phyloP scores from a whole-genome alignment of 164 flowering plant species.

The Piper betle region DNA sequence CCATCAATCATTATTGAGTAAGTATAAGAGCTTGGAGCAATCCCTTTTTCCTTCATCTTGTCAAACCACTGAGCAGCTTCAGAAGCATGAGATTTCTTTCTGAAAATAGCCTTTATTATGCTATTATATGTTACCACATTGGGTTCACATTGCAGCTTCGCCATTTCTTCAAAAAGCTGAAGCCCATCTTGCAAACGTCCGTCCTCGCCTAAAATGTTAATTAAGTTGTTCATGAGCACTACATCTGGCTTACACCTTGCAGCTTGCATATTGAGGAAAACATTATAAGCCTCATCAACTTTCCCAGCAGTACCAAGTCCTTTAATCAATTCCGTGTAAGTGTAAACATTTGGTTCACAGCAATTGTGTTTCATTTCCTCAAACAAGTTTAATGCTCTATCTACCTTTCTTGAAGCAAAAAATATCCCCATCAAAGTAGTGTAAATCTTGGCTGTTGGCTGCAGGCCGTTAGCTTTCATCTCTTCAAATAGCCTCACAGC shows the following conservation, averaged over 20 bases:
- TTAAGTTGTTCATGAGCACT: conserved; percentile 70
- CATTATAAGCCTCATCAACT: conserved; percentile 64
- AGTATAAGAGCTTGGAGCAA: conserved; percentile 62
- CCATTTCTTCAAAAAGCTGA: conserved; percentile 58
- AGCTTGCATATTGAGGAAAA: conserved; percentile 38
- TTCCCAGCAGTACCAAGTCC: conserved; percentile 74
- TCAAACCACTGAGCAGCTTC: conserved; percentile 59
- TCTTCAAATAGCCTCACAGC: conserved; percentile 77
- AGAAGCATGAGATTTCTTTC: conserved; percentile 48
- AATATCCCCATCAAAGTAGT: conserved; percentile 54
- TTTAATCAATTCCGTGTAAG: conserved; percentile 83
- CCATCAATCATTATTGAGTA: conserved; percentile 95
- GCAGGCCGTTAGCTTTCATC: conserved; percentile 78
- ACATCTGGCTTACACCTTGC: conserved; percentile 72
- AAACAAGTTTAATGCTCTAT: conserved; percentile 48
- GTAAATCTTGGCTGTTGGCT: conserved; percentile 72
- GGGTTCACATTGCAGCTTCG: conserved; percentile 41
- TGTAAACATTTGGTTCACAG: conserved; percentile 63
- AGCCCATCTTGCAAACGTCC: conserved; percentile 58
- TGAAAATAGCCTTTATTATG: conserved; percentile 57
- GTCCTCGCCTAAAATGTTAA: conserved; percentile 59
- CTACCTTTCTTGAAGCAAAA: conserved; percentile 51
- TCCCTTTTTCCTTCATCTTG: conserved; percentile 68
- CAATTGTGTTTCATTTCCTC: conserved; percentile 51
- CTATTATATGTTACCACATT: conserved; percentile 84